A percentile compares a stretch with the other conserved stretches of the same genome.
phyloP scores from a whole-genome alignment of 768 basidiomycete species.

The Pisolithus tinctorius region DNA sequence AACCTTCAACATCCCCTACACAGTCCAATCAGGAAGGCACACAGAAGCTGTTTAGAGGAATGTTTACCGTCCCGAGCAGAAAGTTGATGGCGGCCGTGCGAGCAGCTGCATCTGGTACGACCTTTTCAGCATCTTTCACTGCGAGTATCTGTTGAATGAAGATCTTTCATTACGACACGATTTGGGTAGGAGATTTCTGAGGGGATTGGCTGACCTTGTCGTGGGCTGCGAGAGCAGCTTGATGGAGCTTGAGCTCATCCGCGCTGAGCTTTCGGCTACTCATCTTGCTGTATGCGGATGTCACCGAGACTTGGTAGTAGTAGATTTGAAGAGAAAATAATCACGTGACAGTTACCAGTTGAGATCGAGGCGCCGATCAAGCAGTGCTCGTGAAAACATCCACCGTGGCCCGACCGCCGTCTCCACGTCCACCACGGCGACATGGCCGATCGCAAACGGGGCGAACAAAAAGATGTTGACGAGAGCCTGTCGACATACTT shows the following conservation, averaged over 20 bases:
- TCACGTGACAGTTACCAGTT: neutral
- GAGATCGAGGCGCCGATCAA: too few relatives aligned
- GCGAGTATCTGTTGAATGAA: constrained; percentile 33
- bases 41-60: neutral
- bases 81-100: constrained; percentile 75
- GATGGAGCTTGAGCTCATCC: constrained; percentile 54
- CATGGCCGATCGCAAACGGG: constrained; percentile 10
- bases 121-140: constrained; percentile 55
- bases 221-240: constrained; percentile 43
- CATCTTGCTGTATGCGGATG: constrained; percentile 27
- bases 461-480: constrained; percentile 2
- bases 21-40: neutral
- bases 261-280: constrained; percentile 55
- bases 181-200: too few relatives aligned
- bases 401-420: too few relatives aligned
- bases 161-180: neutral
- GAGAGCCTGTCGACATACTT: constrained; percentile 23
- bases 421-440: neutral
- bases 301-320: neutral
- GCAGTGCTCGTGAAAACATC: too few relatives aligned
- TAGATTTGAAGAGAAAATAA: neutral
- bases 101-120: constrained; percentile 55
- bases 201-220: constrained; percentile 37
- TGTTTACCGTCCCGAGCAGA: constrained; percentile 47
- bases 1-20: constrained; percentile 58